Percentiles rank a stretch among this genome's conserved stretches.
Conservation (phyloP, 345 rosid genomes). For the Eucalyptus regnans region DNA sequence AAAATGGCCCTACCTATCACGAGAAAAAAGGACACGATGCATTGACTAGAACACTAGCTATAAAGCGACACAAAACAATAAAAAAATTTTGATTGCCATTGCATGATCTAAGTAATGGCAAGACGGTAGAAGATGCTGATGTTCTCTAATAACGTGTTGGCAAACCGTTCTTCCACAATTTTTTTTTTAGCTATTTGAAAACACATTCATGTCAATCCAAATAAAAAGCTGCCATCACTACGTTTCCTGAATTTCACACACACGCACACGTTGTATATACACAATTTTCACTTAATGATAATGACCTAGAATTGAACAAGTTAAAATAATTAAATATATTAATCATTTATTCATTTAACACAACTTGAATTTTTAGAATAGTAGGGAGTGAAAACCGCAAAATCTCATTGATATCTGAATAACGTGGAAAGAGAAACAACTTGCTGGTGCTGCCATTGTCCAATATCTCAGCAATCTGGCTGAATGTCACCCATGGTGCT, state of each 20-base stretch:
- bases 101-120: not conserved
- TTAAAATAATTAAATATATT: not conserved
- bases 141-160: not conserved
- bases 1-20: not conserved
- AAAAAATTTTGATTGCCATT: not conserved
- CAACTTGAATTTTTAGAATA: not conserved
- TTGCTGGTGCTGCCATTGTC: not conserved
- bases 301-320: not conserved
- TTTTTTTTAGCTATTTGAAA: not conserved
- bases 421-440: not conserved
- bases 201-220: not conserved
- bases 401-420: not conserved
- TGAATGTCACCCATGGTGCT: not conserved
- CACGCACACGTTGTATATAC: not conserved
- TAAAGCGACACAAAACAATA: not conserved
- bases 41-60: not conserved
- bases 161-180: not conserved
- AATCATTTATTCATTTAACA: not conserved
- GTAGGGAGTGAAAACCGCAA: not conserved
- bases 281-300: not conserved
- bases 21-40: not conserved
- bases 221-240: not conserved
- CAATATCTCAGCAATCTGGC: not conserved
- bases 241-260: not conserved
- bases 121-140: not conserved